These are phyloP conservation scores for Carex cristatella DNA, from an alignment of 176 grass and related monocot species.

Conservation along the genomic window DNA sequence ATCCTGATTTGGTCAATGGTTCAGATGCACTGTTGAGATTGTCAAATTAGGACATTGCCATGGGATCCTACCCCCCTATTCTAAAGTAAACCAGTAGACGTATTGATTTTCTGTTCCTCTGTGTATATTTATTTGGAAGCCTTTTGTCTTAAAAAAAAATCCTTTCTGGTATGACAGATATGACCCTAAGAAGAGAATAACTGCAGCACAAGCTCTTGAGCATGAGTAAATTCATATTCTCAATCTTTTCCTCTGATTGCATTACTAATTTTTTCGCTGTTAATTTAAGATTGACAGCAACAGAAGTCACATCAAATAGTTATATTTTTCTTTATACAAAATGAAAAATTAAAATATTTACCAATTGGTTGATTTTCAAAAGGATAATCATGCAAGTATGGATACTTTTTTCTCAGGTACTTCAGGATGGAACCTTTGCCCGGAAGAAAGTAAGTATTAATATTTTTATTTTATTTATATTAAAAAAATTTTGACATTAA, in stretches of 20 bases:
- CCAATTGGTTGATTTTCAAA: neutral
- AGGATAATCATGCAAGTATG: constrained; percentile 10
- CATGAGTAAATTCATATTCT: constrained; percentile 67
- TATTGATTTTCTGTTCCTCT: neutral
- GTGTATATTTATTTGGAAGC: constrained; percentile 14
- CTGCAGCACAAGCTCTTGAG: constrained; percentile 87
- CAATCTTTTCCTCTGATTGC: constrained; percentile 15
- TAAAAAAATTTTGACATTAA: constrained; percentile 11
- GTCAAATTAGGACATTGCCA: constrained; percentile 7
- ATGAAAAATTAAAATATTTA: neutral
- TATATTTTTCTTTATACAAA: neutral
- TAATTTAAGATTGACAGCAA: neutral
- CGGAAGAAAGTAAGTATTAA: constrained; percentile 86
- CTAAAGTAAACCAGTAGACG: neutral
- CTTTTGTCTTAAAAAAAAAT: constrained; percentile 8
- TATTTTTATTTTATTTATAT: constrained; percentile 1
- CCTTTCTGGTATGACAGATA: constrained; percentile 55
- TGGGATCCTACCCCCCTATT: neutral
- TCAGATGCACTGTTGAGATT: neutral
- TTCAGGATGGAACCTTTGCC: constrained; percentile 93
- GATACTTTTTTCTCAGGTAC: constrained; percentile 53
- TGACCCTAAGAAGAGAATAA: constrained; percentile 93
- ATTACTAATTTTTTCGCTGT: neutral
- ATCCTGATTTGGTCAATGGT: neutral
- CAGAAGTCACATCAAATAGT: neutral